Conservation (phyloP, 2,329 filamentous ascomycete genomes). For the Paramyrothecium sp. region DNA sequence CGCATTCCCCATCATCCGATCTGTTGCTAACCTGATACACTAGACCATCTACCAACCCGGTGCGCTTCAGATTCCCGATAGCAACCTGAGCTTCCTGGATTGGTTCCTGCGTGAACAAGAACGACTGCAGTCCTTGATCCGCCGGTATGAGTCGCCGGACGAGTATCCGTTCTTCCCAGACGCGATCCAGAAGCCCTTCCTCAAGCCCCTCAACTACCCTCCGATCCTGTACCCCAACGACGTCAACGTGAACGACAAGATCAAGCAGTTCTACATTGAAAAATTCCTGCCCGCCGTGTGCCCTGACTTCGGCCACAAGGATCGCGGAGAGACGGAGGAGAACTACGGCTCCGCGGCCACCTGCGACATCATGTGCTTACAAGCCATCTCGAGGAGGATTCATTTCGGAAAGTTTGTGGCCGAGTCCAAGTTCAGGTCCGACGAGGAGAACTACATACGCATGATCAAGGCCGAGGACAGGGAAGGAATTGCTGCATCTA, state of each 20-base stretch:
- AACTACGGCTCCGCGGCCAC: constrained; percentile 95
- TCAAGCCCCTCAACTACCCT: constrained; percentile 87
- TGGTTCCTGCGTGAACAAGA: constrained; percentile 93
- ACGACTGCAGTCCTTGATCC: constrained; percentile 85
- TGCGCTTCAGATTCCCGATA: constrained; percentile 74
- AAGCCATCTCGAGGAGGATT: constrained; percentile 85
- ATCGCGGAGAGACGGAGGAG: constrained; percentile 82
- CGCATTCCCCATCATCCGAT: constrained; percentile 2
- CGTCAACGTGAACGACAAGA: constrained; percentile 85
- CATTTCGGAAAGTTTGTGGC: constrained; percentile 99
- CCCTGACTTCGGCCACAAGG: constrained; percentile 70
- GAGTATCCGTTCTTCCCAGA: constrained; percentile 96
- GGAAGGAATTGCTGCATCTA: constrained; percentile 80
- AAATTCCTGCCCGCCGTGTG: constrained; percentile 83
- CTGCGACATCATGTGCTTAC: constrained; percentile 85
- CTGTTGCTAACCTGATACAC: constrained; percentile 9
- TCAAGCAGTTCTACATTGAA: constrained; percentile 82
- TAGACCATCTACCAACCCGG: constrained; percentile 78
- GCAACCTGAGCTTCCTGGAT: constrained; percentile 80
- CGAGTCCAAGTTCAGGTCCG: constrained; percentile 87
- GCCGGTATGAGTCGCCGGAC: constrained; percentile 93
- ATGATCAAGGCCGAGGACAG: constrained; percentile 81
- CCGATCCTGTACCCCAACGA: constrained; percentile 82
- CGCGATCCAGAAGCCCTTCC: constrained; percentile 73
- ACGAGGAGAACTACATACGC: constrained; percentile 75